These are phyloP conservation scores for Cytospora leucostoma DNA, from an alignment of 2,329 filamentous ascomycete species.

Conservation along the genomic window DNA sequence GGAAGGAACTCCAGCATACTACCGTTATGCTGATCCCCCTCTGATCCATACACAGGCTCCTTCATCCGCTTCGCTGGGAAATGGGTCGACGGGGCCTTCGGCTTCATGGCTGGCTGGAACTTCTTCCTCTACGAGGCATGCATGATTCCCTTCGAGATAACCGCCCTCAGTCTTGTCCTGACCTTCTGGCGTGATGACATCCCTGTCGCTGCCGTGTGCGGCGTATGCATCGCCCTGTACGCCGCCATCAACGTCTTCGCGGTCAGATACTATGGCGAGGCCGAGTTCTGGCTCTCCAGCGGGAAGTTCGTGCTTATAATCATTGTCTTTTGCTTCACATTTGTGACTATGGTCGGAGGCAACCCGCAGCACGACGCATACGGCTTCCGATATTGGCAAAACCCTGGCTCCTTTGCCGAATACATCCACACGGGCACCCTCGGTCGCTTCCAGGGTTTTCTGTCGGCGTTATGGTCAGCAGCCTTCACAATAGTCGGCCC, in stretches of 20 bases:
- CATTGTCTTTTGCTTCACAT: constrained; percentile 71
- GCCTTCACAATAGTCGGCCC: constrained; percentile 66
- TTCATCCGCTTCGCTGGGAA: constrained; percentile 66
- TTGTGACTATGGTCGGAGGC: constrained; percentile 76
- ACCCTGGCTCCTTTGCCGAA: constrained; percentile 63
- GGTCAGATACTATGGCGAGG: constrained; percentile 67
- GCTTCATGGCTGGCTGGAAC: constrained; percentile 55
- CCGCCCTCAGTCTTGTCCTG: constrained; percentile 44
- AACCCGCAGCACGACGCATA: constrained; percentile 70
- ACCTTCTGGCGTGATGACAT: constrained; percentile 51
- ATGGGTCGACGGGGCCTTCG: constrained; percentile 66
- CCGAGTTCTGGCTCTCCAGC: constrained; percentile 68
- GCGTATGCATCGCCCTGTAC: constrained; percentile 56
- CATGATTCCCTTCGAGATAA: constrained; percentile 46
- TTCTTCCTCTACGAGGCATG: constrained; percentile 46
- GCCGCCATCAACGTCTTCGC: constrained; percentile 62
- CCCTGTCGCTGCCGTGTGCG: constrained; percentile 54
- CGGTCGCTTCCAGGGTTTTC: constrained; percentile 70
- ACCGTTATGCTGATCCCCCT: not conserved
- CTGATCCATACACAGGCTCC: constrained; percentile 39
- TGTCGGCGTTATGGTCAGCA: constrained; percentile 66
- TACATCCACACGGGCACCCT: constrained; percentile 60
- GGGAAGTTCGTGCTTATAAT: constrained; percentile 69
- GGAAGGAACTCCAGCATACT: too few relatives aligned
- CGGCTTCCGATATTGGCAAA: constrained; percentile 69